Evolutionary conservation across 495 filamentous ascomycete genomes (phyloP).

Genomic region (Xanthoparmelia taractica): DNA sequence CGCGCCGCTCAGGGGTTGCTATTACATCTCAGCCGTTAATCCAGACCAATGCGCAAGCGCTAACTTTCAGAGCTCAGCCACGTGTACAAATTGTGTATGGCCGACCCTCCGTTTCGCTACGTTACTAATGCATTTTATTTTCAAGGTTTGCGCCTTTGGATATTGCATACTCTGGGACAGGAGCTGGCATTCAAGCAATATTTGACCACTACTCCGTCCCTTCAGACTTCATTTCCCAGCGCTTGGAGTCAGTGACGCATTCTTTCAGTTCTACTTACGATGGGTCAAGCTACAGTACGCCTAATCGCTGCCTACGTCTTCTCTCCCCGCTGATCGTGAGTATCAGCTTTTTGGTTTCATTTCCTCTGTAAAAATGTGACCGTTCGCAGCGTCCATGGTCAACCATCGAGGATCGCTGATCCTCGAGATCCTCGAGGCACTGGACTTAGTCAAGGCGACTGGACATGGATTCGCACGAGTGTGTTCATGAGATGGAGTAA

Average conservation of each 20-base stretch:
- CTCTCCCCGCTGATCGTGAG: neutral
- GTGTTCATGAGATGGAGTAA: constrained; percentile 12
- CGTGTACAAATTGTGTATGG: neutral
- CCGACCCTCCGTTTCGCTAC: neutral
- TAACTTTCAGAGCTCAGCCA: neutral
- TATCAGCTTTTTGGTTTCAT: constrained; percentile 8
- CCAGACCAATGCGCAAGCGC: neutral
- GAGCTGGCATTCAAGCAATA: neutral
- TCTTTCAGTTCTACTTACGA: neutral
- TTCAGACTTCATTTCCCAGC: neutral
- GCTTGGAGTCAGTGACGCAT: neutral
- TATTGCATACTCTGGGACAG: neutral
- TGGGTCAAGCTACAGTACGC: neutral
- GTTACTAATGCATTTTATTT: neutral
- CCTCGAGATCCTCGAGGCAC: neutral
- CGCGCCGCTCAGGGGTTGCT: neutral
- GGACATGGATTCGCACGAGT: constrained; percentile 10
- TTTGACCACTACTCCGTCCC: neutral
- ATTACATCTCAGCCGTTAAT: neutral
- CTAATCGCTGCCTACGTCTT: neutral
- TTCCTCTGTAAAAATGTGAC: constrained; percentile 8
- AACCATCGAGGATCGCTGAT: neutral
- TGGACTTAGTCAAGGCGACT: constrained; percentile 11
- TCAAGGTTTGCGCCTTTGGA: neutral
- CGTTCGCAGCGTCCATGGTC: neutral